phyloP scores from a whole-genome alignment of 441 rosid genomes.

The Populus trichocarpa region DNA sequence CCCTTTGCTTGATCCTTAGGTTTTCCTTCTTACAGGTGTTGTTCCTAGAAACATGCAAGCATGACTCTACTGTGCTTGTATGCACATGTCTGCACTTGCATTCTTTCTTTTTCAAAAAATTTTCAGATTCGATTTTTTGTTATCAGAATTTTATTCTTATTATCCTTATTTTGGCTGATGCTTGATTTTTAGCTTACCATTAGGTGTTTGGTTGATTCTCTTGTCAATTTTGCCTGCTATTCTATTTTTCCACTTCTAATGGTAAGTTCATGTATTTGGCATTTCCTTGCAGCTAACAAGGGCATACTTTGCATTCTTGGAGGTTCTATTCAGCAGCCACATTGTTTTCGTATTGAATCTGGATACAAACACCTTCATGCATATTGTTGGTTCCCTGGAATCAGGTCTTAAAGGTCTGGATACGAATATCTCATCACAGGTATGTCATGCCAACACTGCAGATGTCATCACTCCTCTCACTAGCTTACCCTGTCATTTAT shows the following conservation, averaged over 20 bases:
- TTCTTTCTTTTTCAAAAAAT: neutral
- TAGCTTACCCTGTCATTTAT: neutral
- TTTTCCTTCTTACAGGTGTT: neutral
- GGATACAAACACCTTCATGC: constrained; percentile 84
- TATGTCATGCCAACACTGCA: constrained; percentile 24
- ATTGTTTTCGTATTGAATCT: constrained; percentile 70
- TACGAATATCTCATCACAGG: constrained; percentile 93
- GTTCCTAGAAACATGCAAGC: neutral
- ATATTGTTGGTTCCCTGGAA: constrained; percentile 95
- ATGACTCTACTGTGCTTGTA: neutral
- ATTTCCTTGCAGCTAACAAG: constrained; percentile 66
- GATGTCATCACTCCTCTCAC: neutral
- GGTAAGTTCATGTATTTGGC: neutral
- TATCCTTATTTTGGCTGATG: neutral
- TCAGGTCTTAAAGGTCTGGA: constrained; percentile 96
- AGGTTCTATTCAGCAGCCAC: constrained; percentile 83
- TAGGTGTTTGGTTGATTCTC: neutral
- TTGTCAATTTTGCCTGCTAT: neutral
- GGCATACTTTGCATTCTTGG: constrained; percentile 95
- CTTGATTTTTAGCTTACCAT: neutral
- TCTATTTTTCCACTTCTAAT: neutral
- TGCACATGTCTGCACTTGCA: neutral
- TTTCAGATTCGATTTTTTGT: neutral
- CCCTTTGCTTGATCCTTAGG: neutral
- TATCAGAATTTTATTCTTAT: neutral